phyloP scores from a whole-genome alignment of 768 basidiomycete species.

The Amanita subjunquillea region DNA sequence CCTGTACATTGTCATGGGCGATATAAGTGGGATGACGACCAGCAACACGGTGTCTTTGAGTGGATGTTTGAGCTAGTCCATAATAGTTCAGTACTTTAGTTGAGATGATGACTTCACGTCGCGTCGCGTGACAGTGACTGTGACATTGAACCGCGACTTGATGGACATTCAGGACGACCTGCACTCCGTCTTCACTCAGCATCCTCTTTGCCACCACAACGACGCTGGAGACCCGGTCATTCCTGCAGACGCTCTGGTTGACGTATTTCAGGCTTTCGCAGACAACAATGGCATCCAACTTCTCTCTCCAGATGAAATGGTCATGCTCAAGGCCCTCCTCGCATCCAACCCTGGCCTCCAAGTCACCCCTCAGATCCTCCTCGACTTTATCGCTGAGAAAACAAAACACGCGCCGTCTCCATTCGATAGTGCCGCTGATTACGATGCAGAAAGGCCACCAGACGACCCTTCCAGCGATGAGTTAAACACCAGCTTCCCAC shows the following conservation, averaged over 20 bases:
- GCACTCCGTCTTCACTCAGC: constrained; percentile 53
- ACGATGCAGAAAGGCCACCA: constrained; percentile 24
- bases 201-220: constrained; percentile 49
- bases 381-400: constrained; percentile 54
- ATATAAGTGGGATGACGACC: no score
- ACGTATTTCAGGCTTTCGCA: constrained; percentile 57
- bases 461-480: constrained; percentile 43
- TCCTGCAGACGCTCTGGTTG: constrained; percentile 60
- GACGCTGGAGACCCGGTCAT: constrained; percentile 53
- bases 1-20: no score
- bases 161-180: constrained; percentile 18
- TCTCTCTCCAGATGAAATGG: constrained; percentile 53
- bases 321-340: constrained; percentile 47
- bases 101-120: no score
- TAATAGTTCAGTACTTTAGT: no score
- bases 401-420: constrained; percentile 36
- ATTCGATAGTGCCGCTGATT: constrained; percentile 22
- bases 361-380: constrained; percentile 57
- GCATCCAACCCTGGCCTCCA: constrained; percentile 50
- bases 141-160: no score
- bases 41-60: no score
- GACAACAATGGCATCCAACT: constrained; percentile 51
- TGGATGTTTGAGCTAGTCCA: no score
- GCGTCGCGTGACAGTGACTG: constrained; percentile 3
- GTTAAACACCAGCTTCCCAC: constrained; percentile 32